Evolutionary conservation across 2,329 filamentous ascomycete genomes (phyloP), one percentile per base, ranked within the genome.

Genomic region (Penicillium sclerotiorum): DNA sequence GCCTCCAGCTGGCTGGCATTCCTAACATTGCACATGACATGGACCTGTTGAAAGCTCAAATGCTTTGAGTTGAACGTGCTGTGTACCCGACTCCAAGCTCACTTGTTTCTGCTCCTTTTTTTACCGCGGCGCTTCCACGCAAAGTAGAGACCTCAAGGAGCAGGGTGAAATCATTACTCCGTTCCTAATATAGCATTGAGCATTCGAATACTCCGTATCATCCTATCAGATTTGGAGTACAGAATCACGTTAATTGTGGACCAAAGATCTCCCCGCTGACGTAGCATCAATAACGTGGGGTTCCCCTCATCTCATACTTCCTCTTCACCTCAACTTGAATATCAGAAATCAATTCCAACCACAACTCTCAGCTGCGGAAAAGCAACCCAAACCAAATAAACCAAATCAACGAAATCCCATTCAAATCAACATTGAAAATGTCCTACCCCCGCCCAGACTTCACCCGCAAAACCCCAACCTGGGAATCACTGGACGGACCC

Each of bases 401-500:
- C 8, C 15, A 32, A 9, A 20, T 12, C 8, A 22, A 38, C 8
- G 13, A 32, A 9, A 20, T 12, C 8, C 12, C 22, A 22, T 13
- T 12, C 4, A 11, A 22, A 20, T 12, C 5, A 38, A 15, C 15
- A 20, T 8, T 17, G 9, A 36, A 23, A 38, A 38, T 7, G 9
- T 51, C 54, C 50, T 86, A 88, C 58, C 85, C 85, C 20, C 82
- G 85, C 47, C 84, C 85, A 1, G 84, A 88, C 68, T 87, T 87
- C 65, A 64, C 79, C 46, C 82, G 84, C 47, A 67, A 71, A 25
- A 62, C 73, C 21, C 74, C 85, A 22, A 76, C 72, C 38, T 88
- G 85, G 85, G 66, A 72, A 33, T 80, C 80, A 1, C 78, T 88
- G 39, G 81, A 88, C 56, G 84, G 84, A 1, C 70, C 76, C 5